Percentiles rank a stretch among this genome's conserved stretches.
These are phyloP conservation scores for Lodderomyces theae DNA, from an alignment of 1,139 yeast genomes.

Conservation along the genomic window DNA sequence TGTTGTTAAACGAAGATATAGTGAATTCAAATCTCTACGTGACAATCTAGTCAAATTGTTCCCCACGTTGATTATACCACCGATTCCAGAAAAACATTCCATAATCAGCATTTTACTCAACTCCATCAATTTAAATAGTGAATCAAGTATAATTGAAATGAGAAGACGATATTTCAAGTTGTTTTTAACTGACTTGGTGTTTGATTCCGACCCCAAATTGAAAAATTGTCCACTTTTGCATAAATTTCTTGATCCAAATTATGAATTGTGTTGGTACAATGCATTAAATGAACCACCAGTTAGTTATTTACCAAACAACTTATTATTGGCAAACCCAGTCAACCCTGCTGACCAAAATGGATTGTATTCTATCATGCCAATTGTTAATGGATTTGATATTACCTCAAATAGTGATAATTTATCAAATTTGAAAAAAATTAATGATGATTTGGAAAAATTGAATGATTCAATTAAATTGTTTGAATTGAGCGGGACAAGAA, in stretches of 20 bases:
- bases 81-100: conserved; percentile 59
- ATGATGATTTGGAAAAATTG: conserved; percentile 36
- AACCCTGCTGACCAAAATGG: conserved; percentile 48
- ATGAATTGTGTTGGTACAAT: conserved; percentile 47
- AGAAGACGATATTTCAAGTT: conserved; percentile 39
- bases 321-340: conserved; percentile 44
- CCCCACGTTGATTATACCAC: conserved; percentile 54
- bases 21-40: conserved; percentile 54
- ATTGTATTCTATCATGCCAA: conserved; percentile 40
- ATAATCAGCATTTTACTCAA: conserved; percentile 41
- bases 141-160: conserved; percentile 39
- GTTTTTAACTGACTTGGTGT: conserved; percentile 38
- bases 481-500: conserved; percentile 20
- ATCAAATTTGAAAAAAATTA: conserved; percentile 31
- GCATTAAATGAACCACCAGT: conserved; percentile 49
- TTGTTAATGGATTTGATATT: conserved; percentile 37
- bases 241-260: conserved; percentile 49
- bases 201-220: conserved; percentile 24
- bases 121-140: conserved; percentile 38
- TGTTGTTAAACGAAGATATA: conserved; percentile 49
- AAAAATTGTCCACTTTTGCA: conserved; percentile 34
- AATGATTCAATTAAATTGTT: conserved; percentile 35
- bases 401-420: conserved; percentile 32
- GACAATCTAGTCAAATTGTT: conserved; percentile 42
- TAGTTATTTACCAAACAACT: conserved; percentile 37